These are phyloP conservation scores for Tubosaeta brunneosetosa DNA, from an alignment of 768 basidiomycete genomes.

Conservation along the genomic window DNA sequence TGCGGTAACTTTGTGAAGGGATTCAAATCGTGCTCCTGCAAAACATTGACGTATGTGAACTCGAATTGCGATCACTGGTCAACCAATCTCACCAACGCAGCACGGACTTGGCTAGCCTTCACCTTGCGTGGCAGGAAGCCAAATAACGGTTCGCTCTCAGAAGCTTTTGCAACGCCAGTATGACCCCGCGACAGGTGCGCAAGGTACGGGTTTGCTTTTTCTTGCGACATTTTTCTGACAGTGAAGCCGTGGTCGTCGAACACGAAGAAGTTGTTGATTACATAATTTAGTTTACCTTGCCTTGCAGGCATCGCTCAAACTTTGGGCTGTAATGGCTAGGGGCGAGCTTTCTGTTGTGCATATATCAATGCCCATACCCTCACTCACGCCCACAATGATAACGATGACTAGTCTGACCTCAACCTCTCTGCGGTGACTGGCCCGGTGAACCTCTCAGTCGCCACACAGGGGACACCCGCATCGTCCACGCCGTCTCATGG, in stretches of 20 bases:
- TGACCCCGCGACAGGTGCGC: slow-evolving; percentile 38
- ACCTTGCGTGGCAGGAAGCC: slow-evolving; percentile 73
- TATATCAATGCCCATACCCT: too few relatives aligned
- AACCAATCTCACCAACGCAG: slow-evolving; percentile 56
- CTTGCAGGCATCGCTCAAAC: too few relatives aligned
- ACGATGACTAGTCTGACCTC: too few relatives aligned
- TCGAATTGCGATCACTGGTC: neutral
- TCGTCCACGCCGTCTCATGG: too few relatives aligned
- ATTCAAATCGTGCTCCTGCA: slow-evolving; percentile 73
- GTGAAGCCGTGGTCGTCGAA: neutral
- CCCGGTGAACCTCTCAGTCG: too few relatives aligned
- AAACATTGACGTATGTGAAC: neutral
- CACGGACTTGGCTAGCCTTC: slow-evolving; percentile 57
- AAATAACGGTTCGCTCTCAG: slow-evolving; percentile 56
- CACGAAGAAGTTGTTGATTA: neutral
- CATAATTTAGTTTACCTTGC: neutral
- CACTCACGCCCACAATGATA: too few relatives aligned
- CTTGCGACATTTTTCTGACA: slow-evolving; percentile 8
- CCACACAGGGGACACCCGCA: too few relatives aligned
- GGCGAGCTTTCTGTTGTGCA: too few relatives aligned
- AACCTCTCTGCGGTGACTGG: too few relatives aligned
- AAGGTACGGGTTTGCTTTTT: slow-evolving; percentile 51
- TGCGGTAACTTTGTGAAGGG: slow-evolving; percentile 84
- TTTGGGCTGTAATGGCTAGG: too few relatives aligned
- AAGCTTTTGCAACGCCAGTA: slow-evolving; percentile 6